Evolutionary conservation across 2,329 filamentous ascomycete genomes (phyloP).

Genomic region (Aspergillus sp.): DNA sequence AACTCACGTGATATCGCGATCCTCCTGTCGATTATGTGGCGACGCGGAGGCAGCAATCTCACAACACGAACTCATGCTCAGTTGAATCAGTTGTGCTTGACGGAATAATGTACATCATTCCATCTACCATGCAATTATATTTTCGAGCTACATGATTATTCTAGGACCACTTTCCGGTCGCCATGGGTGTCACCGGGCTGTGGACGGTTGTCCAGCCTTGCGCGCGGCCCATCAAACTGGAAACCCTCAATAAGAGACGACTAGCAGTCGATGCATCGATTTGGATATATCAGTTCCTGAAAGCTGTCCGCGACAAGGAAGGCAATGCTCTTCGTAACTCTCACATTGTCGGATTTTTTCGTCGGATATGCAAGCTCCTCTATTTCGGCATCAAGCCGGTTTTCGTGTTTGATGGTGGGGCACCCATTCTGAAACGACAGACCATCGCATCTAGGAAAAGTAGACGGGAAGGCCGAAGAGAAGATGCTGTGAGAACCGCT

Average conservation of each 20-base stretch:
- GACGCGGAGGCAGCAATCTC: background rate
- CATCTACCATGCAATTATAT: background rate
- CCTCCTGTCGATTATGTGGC: conserved; percentile 10
- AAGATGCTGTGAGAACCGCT: conserved; percentile 89
- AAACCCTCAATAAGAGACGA: conserved; percentile 91
- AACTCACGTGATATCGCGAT: conserved; percentile 13
- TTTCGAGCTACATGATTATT: background rate
- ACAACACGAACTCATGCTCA: too few relatives aligned
- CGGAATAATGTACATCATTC: background rate
- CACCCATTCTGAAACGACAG: conserved; percentile 82
- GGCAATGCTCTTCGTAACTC: conserved; percentile 94
- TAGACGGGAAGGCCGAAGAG: conserved; percentile 78
- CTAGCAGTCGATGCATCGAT: conserved; percentile 97
- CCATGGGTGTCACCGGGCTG: conserved; percentile 95
- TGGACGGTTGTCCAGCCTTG: conserved; percentile 96
- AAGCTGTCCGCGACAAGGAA: conserved; percentile 97
- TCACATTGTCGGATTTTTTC: conserved; percentile 96
- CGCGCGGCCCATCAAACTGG: conserved; percentile 90
- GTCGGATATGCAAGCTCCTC: conserved; percentile 92
- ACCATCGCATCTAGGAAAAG: conserved; percentile 77
- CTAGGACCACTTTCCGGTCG: conserved; percentile 4
- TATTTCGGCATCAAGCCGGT: conserved; percentile 96
- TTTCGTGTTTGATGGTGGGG: conserved; percentile 96
- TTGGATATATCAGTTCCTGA: conserved; percentile 99
- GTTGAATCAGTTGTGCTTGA: too few relatives aligned